Evolutionary conservation across 2,329 filamentous ascomycete genomes (phyloP), one percentile per base, ranked within the genome.

Genomic region (Alternaria arborescens): DNA sequence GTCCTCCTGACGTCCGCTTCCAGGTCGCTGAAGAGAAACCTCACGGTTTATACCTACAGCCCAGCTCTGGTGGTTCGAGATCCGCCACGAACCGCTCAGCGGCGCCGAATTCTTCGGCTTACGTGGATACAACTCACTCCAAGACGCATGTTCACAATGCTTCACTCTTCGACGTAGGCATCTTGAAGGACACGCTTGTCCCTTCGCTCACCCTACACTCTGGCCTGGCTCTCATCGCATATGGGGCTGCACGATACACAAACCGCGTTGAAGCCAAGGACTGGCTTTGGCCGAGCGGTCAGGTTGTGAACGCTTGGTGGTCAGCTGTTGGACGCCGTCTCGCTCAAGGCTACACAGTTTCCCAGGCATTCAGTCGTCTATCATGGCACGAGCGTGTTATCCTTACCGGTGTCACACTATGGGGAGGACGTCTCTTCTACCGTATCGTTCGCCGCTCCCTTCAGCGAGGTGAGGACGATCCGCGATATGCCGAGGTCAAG

Each of bases 241-340:
- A 86, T 68, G 80, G 80, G 8, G 78, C 82, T 30, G 83, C 83
- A 1, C 79, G 85, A 24, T 80, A 83, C 51, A 86, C 84, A 8
- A 75, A 87, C 67, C 80, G 82, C n/a, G 81, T 85, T 10, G 86
- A 88, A 57, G 78, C 82, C n/a, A 89, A 89, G 68, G 86, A 89
- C 71, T 86, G 83, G 79, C 74, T 86, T 6, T 88, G 86, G 86
- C 84, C 86, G 1, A 76, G 80, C 4, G 84, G 80, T 3, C 84
- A 84, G 67, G 82, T 88, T 10, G 73, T 80, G 58, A 88, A 87
- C 69, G 86, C 85, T 7, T 88, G 86, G 87, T 88, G 85, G 84
- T 84, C 81, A 55, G 85, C 86, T 22, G 74, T 88, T 42, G 85
- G 86, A 14, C 78, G 81, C n/a, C 82, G 82, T 5, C 77, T 86